phyloP scores from a whole-genome alignment of 164 flowering plant species.

The Platanus orientalis region DNA sequence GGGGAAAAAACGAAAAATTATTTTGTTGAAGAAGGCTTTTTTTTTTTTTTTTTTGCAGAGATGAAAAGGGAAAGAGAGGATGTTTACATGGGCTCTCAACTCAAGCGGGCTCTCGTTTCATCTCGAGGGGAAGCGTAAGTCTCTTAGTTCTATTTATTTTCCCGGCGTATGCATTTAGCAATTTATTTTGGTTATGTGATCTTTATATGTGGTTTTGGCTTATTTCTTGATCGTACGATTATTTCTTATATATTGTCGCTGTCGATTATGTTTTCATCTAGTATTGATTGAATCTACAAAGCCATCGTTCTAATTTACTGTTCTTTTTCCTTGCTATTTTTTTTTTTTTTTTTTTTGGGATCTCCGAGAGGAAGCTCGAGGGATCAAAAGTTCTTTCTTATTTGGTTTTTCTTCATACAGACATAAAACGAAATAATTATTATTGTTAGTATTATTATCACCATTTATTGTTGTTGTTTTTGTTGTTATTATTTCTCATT shows the following conservation, averaged over 20 bases:
- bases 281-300: neutral
- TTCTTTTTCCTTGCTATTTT: neutral
- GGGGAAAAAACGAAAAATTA: neutral
- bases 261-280: neutral
- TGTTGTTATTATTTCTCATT: no score
- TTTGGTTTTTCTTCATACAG: neutral
- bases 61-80: slow-evolving; percentile 51
- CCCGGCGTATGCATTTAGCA: neutral
- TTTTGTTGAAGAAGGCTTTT: slow-evolving; percentile 7
- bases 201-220: neutral
- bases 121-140: slow-evolving; percentile 65
- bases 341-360: neutral
- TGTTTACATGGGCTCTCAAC: slow-evolving; percentile 44
- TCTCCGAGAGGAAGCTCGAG: neutral
- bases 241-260: neutral
- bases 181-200: neutral
- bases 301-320: neutral
- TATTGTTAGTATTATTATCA: no score
- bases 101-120: slow-evolving; percentile 49
- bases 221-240: neutral
- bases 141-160: slow-evolving; percentile 2
- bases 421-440: neutral
- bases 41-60: slow-evolving; percentile 18
- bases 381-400: neutral
- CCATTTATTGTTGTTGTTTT: no score